A percentile compares a stretch with the other conserved stretches of the same genome.
Conservation (phyloP, 179 eudicot species). For the Gypsophila paniculata region DNA sequence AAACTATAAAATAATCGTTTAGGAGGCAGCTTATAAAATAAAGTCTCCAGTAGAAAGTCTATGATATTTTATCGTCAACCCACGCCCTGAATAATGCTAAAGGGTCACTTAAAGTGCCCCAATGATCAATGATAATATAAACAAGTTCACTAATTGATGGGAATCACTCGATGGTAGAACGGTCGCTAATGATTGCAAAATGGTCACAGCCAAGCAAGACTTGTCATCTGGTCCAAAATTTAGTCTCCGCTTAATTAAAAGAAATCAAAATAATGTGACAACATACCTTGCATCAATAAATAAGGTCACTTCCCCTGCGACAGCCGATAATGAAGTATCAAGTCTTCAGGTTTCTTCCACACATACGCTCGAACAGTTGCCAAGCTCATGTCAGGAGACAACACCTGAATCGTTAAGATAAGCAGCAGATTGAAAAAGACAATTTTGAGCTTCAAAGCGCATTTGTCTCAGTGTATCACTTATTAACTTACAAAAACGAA, state of each 20-base stretch:
- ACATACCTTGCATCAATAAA: conserved; percentile 15
- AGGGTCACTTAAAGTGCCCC: too few species aligned
- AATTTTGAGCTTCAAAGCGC: conserved; percentile 3
- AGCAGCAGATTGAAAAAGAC: not conserved
- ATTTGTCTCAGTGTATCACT: not conserved
- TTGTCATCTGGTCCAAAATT: not conserved
- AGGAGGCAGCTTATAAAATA: not conserved
- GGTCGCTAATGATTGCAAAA: too few species aligned
- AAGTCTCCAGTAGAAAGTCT: not conserved
- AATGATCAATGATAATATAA: too few species aligned
- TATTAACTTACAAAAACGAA: not conserved
- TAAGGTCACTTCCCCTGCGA: conserved; percentile 51
- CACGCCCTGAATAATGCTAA: not conserved
- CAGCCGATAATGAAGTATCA: conserved; percentile 77
- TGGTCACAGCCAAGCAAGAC: conserved; percentile 4
- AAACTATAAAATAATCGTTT: not conserved
- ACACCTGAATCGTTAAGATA: conserved; percentile 46
- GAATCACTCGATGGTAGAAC: too few species aligned
- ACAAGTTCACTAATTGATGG: too few species aligned
- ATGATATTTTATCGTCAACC: not conserved
- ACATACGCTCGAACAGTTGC: conserved; percentile 90
- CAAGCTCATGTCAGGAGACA: conserved; percentile 92
- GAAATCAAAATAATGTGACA: not conserved
- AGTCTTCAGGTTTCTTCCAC: conserved; percentile 93
- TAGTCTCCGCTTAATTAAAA: not conserved